Conservation (phyloP, 441 rosid genomes). For the Bocquillonia castaneifolia region DNA sequence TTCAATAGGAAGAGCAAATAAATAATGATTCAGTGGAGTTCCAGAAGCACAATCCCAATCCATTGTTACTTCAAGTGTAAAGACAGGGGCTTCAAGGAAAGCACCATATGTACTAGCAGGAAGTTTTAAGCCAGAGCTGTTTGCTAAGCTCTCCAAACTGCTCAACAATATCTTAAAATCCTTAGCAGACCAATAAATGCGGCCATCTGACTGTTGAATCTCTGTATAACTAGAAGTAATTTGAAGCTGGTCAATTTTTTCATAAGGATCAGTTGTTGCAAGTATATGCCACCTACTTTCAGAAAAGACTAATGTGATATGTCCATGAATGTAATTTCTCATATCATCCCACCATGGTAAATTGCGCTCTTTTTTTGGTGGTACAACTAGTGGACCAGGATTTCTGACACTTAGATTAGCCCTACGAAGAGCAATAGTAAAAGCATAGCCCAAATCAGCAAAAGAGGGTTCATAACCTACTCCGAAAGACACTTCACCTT, state of each 20-base stretch:
- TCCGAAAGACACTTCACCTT: slow-evolving; percentile 80
- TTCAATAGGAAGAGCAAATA: slow-evolving; percentile 86
- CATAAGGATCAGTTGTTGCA: slow-evolving; percentile 96
- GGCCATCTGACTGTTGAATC: slow-evolving; percentile 92
- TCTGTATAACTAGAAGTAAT: slow-evolving; percentile 64
- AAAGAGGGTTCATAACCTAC: slow-evolving; percentile 97
- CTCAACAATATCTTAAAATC: slow-evolving; percentile 78
- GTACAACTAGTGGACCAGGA: slow-evolving; percentile 48
- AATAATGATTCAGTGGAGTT: slow-evolving; percentile 83
- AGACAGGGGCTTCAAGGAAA: slow-evolving; percentile 71
- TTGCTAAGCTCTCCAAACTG: slow-evolving; percentile 87
- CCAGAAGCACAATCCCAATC: slow-evolving; percentile 97
- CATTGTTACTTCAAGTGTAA: slow-evolving; percentile 83
- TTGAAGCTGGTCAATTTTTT: slow-evolving; percentile 85
- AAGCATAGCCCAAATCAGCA: slow-evolving; percentile 94
- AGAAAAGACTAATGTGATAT: slow-evolving; percentile 55
- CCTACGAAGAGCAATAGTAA: slow-evolving; percentile 97
- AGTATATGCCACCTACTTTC: slow-evolving; percentile 75
- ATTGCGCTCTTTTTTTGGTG: slow-evolving; percentile 80
- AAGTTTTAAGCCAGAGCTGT: slow-evolving; percentile 55
- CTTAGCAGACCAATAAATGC: slow-evolving; percentile 61
- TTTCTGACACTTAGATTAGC: slow-evolving; percentile 82
- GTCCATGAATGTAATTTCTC: slow-evolving; percentile 93
- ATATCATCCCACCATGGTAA: slow-evolving; percentile 99
- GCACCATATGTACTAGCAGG: slow-evolving; percentile 51